Base-by-base conservation (phyloP, 139 green algal genomes). In the Micractinium conductrix region DNA sequence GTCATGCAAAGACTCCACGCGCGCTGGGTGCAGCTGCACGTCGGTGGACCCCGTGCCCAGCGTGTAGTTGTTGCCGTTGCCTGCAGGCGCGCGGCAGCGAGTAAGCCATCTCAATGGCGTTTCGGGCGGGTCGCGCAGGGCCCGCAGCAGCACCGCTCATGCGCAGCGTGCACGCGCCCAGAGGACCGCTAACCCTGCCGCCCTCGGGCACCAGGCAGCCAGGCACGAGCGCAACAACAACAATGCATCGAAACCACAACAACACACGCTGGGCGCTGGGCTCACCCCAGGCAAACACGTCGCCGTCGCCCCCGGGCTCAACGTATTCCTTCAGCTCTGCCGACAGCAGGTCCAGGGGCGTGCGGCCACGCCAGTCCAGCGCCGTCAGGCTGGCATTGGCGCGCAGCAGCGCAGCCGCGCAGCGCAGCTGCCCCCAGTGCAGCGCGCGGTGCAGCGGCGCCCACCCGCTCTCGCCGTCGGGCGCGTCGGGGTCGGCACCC, bases 51-150 rank as follows among this genome's bases (percentile, higher is more conserved):
- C 96, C 53, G 96, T 98, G 37, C 96, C 96, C 40, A 99, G 91
- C 86, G 96, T 93, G 80, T 96, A 98, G 91, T 99, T 99, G 65
- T 91, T 89, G 9, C 97, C 97, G 82, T 90, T 95, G 84, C 96
- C 76, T 82, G 76, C 75, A 26, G 6, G n/a, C n/a, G n/a, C n/a
- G n/a, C n/a, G n/a, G n/a, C n/a, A n/a, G n/a, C n/a, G n/a, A 60
- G 42, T 19, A 45, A 45, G 33, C 17, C 67, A 45, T 4, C 12
- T 2, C 19, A 21, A n/a, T 5, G 71, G 28, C 43, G 30, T n/a
- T n/a, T n/a, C n/a, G n/a, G n/a, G n/a, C n/a, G n/a, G n/a, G n/a
- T n/a, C n/a, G n/a, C n/a, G n/a, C n/a, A n/a, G n/a, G n/a, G n/a
- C n/a, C n/a, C n/a, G n/a, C n/a, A n/a, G n/a, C n/a, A n/a, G n/a